phyloP scores from a whole-genome alignment of 768 basidiomycete species.

The Peribolospora baueri region DNA sequence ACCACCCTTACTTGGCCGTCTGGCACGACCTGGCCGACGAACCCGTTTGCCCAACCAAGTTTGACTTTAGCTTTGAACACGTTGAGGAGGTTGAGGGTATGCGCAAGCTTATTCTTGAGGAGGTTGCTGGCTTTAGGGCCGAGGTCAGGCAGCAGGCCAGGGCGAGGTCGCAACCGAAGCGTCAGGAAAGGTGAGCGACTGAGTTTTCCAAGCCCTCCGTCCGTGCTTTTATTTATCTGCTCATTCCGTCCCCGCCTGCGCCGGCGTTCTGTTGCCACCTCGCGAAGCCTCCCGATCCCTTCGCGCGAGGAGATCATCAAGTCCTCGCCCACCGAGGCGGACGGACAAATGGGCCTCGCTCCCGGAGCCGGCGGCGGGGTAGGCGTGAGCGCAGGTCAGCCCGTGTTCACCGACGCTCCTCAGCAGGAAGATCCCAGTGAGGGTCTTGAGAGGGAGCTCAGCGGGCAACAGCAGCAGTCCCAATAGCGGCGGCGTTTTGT shows the following conservation, averaged over 20 bases:
- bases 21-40: conserved; percentile 63
- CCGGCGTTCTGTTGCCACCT: not conserved
- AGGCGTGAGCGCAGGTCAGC: conserved; percentile 21
- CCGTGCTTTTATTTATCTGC: not conserved
- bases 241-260: not conserved
- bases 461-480: conserved; percentile 19
- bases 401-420: conserved; percentile 32
- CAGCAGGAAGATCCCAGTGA: conserved; percentile 65
- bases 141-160: conserved; percentile 45
- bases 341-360: conserved; percentile 21
- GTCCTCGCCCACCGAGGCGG: conserved; percentile 40
- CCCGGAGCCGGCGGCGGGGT: conserved; percentile 48
- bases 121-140: conserved; percentile 68
- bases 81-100: conserved; percentile 94
- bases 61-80: conserved; percentile 88
- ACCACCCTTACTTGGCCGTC: conserved; percentile 68
- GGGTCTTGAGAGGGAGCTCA: conserved; percentile 66
- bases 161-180: too few relatives aligned
- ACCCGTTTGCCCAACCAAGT: conserved; percentile 27
- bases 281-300: conserved; percentile 46
- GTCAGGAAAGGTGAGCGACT: too few relatives aligned
- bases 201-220: not conserved
- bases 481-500: too few relatives aligned
- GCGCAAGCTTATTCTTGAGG: conserved; percentile 81
- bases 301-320: conserved; percentile 54